Percentiles rank a stretch among this genome's conserved stretches.
Conservation (phyloP, 257 asterid genomes). For the Datura wrightii region DNA sequence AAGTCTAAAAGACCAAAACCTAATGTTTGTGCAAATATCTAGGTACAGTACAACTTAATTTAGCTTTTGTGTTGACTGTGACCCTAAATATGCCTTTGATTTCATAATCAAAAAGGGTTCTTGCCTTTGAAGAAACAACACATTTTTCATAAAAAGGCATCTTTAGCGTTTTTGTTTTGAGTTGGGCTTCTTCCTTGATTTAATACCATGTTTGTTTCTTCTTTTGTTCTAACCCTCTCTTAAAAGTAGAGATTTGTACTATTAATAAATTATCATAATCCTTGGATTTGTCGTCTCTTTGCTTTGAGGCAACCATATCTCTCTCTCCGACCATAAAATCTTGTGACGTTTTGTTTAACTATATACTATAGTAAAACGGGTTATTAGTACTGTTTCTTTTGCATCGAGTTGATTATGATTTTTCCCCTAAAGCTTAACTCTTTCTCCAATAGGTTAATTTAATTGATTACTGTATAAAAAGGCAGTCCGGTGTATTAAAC, state of each 20-base stretch:
- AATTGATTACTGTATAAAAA: neutral
- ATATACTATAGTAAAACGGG: neutral
- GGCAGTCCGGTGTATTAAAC: too few relatives aligned
- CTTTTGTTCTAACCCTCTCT: conserved; percentile 32
- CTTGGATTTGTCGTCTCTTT: conserved; percentile 25
- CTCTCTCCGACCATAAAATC: conserved; percentile 19
- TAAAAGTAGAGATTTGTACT: conserved; percentile 16
- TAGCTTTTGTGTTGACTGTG: neutral
- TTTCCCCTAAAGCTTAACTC: neutral
- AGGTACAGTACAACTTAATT: conserved; percentile 20
- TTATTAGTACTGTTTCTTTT: neutral
- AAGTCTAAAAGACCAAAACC: conserved; percentile 30
- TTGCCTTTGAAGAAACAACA: conserved; percentile 37
- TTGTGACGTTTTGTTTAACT: conserved; percentile 27
- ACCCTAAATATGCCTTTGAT: neutral
- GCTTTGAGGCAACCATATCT: conserved; percentile 19
- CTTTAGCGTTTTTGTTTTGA: conserved; percentile 34
- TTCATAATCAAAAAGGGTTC: conserved; percentile 30
- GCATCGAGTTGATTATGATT: neutral
- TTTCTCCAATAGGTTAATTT: conserved; percentile 12
- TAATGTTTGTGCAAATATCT: conserved; percentile 8
- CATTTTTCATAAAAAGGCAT: conserved; percentile 40
- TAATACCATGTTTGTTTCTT: conserved; percentile 36
- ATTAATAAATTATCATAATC: neutral
- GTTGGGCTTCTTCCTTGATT: conserved; percentile 27